phyloP scores from a whole-genome alignment of 1,284 basidiomycete species.

The Melampsora larici-populina region DNA sequence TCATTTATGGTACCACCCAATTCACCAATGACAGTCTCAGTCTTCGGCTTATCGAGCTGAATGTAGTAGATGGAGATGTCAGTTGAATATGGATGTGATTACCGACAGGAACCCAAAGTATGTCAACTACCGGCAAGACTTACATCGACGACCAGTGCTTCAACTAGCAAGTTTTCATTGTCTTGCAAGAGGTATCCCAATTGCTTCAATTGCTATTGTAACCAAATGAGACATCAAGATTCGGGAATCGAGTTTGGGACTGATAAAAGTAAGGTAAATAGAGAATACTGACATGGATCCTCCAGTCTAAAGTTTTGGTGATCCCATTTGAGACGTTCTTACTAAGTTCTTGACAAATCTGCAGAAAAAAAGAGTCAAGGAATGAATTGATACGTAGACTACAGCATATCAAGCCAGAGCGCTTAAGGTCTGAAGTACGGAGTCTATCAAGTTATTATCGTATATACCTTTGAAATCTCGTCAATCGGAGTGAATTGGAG shows the following conservation, averaged over 20 bases:
- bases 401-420: no score
- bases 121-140: constrained; percentile 6
- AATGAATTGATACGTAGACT: no score
- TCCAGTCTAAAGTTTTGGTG: constrained; percentile 35
- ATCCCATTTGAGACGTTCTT: constrained; percentile 11
- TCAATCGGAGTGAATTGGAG: no score
- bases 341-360: constrained; percentile 21
- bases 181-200: constrained; percentile 52
- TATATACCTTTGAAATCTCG: no score
- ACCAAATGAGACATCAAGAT: neutral
- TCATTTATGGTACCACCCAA: constrained; percentile 52
- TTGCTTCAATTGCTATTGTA: constrained; percentile 53
- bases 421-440: no score
- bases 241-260: neutral
- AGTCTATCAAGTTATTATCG: no score
- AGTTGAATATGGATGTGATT: neutral
- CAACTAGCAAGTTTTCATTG: constrained; percentile 50
- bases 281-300: constrained; percentile 28
- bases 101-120: neutral
- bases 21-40: constrained; percentile 54
- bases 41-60: constrained; percentile 51
- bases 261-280: neutral
- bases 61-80: neutral
- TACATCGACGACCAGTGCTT: constrained; percentile 52
- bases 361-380: neutral